Conservation (phyloP, 2,329 filamentous ascomycete genomes). For the Aphanocladium album region DNA sequence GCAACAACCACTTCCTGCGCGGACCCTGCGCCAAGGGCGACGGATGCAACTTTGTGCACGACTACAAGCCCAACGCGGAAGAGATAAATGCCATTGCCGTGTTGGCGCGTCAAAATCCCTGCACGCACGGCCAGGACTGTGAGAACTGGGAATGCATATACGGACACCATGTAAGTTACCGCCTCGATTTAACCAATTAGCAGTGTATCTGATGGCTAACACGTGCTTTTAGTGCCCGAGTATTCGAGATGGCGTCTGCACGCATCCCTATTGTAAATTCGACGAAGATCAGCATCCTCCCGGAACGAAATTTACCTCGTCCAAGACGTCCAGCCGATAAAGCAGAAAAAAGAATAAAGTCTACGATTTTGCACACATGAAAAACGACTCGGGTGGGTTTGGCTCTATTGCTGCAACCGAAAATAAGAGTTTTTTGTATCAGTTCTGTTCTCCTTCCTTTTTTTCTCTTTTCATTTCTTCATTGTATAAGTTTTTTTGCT, state of each 20-base stretch:
- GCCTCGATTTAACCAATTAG: background rate
- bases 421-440: background rate
- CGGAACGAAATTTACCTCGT: conserved; percentile 39
- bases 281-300: conserved; percentile 49
- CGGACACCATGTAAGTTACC: conserved; percentile 52
- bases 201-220: conserved; percentile 1
- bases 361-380: background rate
- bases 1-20: conserved; percentile 58
- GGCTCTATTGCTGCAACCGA: background rate
- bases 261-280: conserved; percentile 53
- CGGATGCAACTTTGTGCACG: conserved; percentile 54
- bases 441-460: background rate
- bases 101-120: conserved; percentile 53
- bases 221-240: conserved; percentile 44
- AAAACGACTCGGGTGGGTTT: background rate
- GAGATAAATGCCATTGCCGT: conserved; percentile 53
- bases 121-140: conserved; percentile 53
- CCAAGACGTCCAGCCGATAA: conserved; percentile 2
- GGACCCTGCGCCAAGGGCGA: conserved; percentile 51
- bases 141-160: conserved; percentile 55
- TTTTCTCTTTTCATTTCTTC: background rate
- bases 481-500: background rate
- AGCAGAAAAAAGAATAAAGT: background rate
- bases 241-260: conserved; percentile 45
- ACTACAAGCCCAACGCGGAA: conserved; percentile 47